phyloP scores from a whole-genome alignment of 306 rosid species.

The Notholithocarpus densiflorus region DNA sequence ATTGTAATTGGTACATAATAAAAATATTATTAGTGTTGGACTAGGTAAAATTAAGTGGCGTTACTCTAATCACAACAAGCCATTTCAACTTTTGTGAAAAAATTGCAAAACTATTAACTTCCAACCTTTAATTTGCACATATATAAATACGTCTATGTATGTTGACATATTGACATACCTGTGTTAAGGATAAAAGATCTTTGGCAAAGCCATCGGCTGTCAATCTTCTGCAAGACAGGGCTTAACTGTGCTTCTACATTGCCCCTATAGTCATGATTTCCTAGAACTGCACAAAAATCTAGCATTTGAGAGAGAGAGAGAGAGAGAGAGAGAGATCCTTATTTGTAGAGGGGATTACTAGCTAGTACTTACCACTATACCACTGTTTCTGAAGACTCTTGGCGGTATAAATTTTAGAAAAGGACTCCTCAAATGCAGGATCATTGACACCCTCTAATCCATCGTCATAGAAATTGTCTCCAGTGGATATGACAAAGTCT shows the following conservation, averaged over 20 bases:
- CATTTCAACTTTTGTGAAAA: too few relatives aligned
- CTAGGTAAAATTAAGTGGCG: too few relatives aligned
- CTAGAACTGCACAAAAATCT: constrained; percentile 29
- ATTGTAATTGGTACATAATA: too few relatives aligned
- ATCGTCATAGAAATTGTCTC: constrained; percentile 42
- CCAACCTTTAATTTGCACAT: too few relatives aligned
- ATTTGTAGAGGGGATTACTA: too few relatives aligned
- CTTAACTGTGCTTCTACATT: constrained; percentile 37
- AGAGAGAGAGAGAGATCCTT: too few relatives aligned
- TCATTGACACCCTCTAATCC: constrained; percentile 34
- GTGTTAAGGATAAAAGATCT: constrained; percentile 38
- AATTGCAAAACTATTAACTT: too few relatives aligned
- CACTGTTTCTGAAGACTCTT: constrained; percentile 46
- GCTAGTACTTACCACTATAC: constrained; percentile 31
- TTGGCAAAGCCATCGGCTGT: constrained; percentile 38
- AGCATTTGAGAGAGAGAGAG: too few relatives aligned
- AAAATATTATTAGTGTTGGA: too few relatives aligned
- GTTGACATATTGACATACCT: constrained; percentile 9
- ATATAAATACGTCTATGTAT: too few relatives aligned
- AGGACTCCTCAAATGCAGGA: constrained; percentile 41
- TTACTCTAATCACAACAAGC: too few relatives aligned
- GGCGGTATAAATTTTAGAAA: constrained; percentile 42
- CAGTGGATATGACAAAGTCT: constrained; percentile 46
- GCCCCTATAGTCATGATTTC: constrained; percentile 56
- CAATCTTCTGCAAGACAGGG: constrained; percentile 26